Percentiles rank a stretch among this genome's conserved stretches.
phyloP scores from a whole-genome alignment of 1,284 basidiomycete species.

The Ganoderma multipileum region DNA sequence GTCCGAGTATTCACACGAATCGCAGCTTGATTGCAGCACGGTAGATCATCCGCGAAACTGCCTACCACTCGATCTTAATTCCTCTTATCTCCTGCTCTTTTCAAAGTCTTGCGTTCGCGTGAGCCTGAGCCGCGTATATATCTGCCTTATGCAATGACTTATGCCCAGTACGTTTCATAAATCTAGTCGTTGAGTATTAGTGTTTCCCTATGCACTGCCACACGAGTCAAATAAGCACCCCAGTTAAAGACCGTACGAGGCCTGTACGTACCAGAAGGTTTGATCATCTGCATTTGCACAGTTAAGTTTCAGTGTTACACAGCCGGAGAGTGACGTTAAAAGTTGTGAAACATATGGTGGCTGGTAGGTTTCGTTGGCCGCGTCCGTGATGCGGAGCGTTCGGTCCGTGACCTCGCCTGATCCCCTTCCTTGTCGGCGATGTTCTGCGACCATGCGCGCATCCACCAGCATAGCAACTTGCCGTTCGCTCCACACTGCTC shows the following conservation, averaged over 20 bases:
- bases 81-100: background rate
- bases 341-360: background rate
- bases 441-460: conserved; percentile 1
- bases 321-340: background rate
- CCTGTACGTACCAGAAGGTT: background rate
- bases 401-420: background rate
- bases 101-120: background rate
- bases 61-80: background rate
- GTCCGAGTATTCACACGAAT: background rate
- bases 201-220: background rate
- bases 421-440: background rate
- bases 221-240: background rate
- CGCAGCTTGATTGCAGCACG: background rate
- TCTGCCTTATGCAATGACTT: background rate
- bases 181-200: background rate
- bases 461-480: background rate
- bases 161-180: background rate
- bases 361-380: background rate
- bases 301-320: background rate
- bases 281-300: conserved; percentile 1
- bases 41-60: background rate
- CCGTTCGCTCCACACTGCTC: background rate
- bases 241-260: background rate
- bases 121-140: background rate
- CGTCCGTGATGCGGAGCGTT: background rate